phyloP scores from a whole-genome alignment of 257 asterid genomes.

The Fraxinus pennsylvanica region DNA sequence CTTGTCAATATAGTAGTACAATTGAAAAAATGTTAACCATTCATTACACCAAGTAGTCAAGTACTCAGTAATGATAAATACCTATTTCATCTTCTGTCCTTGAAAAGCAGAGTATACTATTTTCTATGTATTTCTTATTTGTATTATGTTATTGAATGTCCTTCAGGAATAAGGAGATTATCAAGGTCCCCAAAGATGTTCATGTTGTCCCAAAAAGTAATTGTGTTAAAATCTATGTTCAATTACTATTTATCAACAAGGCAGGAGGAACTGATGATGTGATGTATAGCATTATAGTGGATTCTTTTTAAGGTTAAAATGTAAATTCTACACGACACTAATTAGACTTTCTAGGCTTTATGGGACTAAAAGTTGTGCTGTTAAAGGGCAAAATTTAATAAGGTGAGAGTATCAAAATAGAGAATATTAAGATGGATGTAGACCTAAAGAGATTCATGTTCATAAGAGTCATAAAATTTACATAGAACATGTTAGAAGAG shows the following conservation, averaged over 20 bases:
- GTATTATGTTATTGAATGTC: not conserved
- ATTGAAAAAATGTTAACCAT: not conserved
- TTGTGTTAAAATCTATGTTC: not conserved
- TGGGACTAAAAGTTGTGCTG: not conserved
- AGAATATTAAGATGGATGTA: not conserved
- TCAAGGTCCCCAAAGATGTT: not conserved
- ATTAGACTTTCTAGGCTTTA: not conserved
- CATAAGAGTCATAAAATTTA: not conserved
- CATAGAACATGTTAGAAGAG: not conserved
- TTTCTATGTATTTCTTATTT: not conserved
- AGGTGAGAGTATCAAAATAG: not conserved
- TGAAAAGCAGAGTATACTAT: not conserved
- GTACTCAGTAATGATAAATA: not conserved
- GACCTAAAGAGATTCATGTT: not conserved
- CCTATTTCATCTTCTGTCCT: not conserved
- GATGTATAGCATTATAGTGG: not conserved
- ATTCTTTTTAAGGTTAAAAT: not conserved
- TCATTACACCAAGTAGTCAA: not conserved
- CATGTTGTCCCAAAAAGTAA: not conserved
- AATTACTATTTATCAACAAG: not conserved
- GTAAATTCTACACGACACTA: not conserved
- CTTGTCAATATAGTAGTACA: not conserved
- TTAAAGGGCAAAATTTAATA: not conserved
- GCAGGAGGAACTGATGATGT: not conserved
- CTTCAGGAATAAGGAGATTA: not conserved